Evolutionary conservation across 306 rosid genomes (phyloP).

Genomic region (Lotus japonicus): DNA sequence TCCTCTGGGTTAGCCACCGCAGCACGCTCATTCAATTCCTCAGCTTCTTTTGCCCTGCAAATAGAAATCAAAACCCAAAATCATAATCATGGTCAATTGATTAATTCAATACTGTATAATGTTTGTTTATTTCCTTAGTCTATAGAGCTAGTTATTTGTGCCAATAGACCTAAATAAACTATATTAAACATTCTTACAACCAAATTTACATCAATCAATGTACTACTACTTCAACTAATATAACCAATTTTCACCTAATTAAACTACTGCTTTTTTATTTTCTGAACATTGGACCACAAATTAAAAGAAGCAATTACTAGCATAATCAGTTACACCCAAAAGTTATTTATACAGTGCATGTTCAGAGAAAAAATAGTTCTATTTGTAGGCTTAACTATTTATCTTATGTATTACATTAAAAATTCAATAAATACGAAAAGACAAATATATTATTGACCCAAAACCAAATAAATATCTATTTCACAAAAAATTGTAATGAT

Average conservation of each 20-base stretch:
- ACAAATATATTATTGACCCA: neutral
- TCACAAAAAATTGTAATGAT: neutral
- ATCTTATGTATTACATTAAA: neutral
- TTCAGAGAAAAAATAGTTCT: too few relatives aligned
- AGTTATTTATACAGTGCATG: too few relatives aligned
- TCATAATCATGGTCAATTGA: neutral
- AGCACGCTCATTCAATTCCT: conserved; percentile 32
- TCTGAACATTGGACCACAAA: neutral
- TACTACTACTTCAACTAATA: neutral
- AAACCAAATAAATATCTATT: neutral
- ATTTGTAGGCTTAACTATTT: neutral
- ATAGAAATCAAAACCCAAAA: neutral
- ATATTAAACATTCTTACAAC: neutral
- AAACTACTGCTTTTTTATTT: too few relatives aligned
- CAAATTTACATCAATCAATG: neutral
- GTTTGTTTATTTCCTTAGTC: neutral
- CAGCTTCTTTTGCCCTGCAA: conserved; percentile 50
- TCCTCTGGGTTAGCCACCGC: conserved; percentile 42
- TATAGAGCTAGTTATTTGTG: neutral
- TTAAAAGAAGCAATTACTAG: too few relatives aligned
- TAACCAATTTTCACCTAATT: too few relatives aligned
- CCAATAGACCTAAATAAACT: neutral
- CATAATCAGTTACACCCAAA: too few relatives aligned
- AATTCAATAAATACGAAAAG: neutral
- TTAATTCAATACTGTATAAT: neutral